A percentile compares a stretch with the other conserved stretches of the same genome.
Conservation (phyloP, 768 basidiomycete genomes). For the Mycena amicta region DNA sequence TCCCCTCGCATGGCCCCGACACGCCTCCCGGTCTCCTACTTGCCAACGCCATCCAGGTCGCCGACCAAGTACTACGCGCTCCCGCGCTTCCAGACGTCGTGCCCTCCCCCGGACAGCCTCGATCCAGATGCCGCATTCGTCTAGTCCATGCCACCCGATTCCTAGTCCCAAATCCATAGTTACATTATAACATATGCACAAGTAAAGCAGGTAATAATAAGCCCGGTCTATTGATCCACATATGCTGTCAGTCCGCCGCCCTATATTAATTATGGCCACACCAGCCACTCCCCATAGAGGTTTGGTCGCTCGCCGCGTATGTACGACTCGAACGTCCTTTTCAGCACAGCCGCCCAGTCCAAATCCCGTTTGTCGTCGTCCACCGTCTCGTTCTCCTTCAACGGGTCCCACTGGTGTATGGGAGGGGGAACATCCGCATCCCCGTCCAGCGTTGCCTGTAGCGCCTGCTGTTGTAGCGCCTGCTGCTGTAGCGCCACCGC, state of each 20-base stretch:
- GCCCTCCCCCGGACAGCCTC: neutral
- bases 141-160: neutral
- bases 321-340: slow-evolving; percentile 93
- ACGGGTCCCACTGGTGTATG: neutral
- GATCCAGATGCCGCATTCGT: neutral
- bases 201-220: slow-evolving; percentile 6
- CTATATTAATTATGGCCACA: slow-evolving; percentile 20
- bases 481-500: slow-evolving; percentile 36
- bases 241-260: too few relatives aligned
- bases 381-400: slow-evolving; percentile 37
- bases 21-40: neutral
- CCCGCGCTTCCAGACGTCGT: neutral
- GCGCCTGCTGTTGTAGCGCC: slow-evolving; percentile 19
- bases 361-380: slow-evolving; percentile 73
- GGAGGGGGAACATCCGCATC: neutral
- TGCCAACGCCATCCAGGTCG: neutral
- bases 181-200: slow-evolving; percentile 11
- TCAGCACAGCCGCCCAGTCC: slow-evolving; percentile 87
- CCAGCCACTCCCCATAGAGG: slow-evolving; percentile 84
- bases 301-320: slow-evolving; percentile 86
- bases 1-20: neutral
- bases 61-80: neutral
- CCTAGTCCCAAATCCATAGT: neutral
- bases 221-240: too few relatives aligned
- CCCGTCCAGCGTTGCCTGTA: slow-evolving; percentile 2